Evolutionary conservation across 441 rosid species (phyloP), one percentile per base, ranked within the genome.

Genomic region (Jatropha podagrica): DNA sequence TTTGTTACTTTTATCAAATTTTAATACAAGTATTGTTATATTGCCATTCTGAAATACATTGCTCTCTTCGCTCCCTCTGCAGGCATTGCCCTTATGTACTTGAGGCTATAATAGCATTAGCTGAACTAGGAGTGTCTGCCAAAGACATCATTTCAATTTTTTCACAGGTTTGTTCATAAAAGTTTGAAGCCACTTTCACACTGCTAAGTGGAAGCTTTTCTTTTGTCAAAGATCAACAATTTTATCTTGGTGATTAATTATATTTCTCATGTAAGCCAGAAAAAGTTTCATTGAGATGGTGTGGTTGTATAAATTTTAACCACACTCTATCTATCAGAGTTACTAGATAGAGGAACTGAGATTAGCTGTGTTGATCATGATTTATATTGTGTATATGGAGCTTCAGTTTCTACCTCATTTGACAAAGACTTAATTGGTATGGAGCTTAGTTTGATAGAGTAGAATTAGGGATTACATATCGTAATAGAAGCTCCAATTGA

Each of bases 61-160:
- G 8, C 20, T 10, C 26, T 59, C 15, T 76, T 44, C 61, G 0
- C 26, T 52, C 44, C 74, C 37, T 79, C 63, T 77, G 74, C 90
- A 96, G 98, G 89, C 92, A 92, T 76, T 96, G 96, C 74, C 98
- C 97, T 77, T 91, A 74, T 81, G 88, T 93, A 59, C 81, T 96
- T 26, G 97, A 93, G 86, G 99, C 97, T 46, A 82, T 95, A 75
- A 81, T 78, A 82, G 99, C 97, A 81, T 88, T 95, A 81, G 94
- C 99, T 66, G 99, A 93, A 85, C 83, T 96, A 71, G 98, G 98
- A 83, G 97, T 86, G 81, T 51, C 88, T 75, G 87, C 97, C 65
- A 96, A 96, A 87, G 98, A 96, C 77, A 87, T 96, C 66, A 83
- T 86, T 80, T 92, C 97, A 65, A 71, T 84, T 76, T 81, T 88